phyloP scores from a whole-genome alignment of 1,284 basidiomycete genomes.

The Meripilus lineatus region DNA sequence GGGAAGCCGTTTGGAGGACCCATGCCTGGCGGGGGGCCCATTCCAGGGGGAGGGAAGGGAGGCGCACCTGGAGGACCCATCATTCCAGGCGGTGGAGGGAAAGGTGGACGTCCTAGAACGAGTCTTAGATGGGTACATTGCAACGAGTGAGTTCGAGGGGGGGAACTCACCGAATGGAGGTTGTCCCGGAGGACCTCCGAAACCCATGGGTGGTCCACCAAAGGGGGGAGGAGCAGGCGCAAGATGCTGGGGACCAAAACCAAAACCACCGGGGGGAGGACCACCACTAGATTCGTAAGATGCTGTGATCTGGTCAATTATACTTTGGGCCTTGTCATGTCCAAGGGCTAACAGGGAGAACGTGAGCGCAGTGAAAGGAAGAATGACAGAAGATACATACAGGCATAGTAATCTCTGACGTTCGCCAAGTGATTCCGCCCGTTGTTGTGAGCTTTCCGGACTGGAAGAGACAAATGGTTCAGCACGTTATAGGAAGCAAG shows the following conservation, averaged over 20 bases:
- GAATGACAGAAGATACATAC: slow-evolving; percentile 39
- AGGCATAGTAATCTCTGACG: slow-evolving; percentile 96
- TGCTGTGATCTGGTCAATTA: slow-evolving; percentile 94
- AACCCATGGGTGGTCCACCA: slow-evolving; percentile 42
- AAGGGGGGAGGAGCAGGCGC: slow-evolving; percentile 32
- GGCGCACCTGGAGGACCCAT: slow-evolving; percentile 40
- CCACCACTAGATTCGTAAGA: slow-evolving; percentile 84
- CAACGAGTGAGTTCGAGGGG: background rate
- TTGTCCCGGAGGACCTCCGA: slow-evolving; percentile 36
- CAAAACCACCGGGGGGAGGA: slow-evolving; percentile 80
- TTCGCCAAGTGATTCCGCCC: slow-evolving; percentile 96
- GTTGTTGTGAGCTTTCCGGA: slow-evolving; percentile 97
- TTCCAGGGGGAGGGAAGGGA: slow-evolving; percentile 33
- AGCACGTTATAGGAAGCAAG: slow-evolving; percentile 10
- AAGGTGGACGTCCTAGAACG: slow-evolving; percentile 61
- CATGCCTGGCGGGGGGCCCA: slow-evolving; percentile 31
- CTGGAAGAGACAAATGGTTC: slow-evolving; percentile 36
- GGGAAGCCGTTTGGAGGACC: slow-evolving; percentile 27
- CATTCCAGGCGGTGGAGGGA: slow-evolving; percentile 52
- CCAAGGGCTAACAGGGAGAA: slow-evolving; percentile 63
- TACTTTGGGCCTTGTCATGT: slow-evolving; percentile 93
- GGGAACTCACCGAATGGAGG: slow-evolving; percentile 41
- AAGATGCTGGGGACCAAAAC: slow-evolving; percentile 73
- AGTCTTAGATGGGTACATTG: background rate
- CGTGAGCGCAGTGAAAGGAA: background rate